phyloP scores from a whole-genome alignment of 1,284 basidiomycete species.

The Puccinia novopanici region DNA sequence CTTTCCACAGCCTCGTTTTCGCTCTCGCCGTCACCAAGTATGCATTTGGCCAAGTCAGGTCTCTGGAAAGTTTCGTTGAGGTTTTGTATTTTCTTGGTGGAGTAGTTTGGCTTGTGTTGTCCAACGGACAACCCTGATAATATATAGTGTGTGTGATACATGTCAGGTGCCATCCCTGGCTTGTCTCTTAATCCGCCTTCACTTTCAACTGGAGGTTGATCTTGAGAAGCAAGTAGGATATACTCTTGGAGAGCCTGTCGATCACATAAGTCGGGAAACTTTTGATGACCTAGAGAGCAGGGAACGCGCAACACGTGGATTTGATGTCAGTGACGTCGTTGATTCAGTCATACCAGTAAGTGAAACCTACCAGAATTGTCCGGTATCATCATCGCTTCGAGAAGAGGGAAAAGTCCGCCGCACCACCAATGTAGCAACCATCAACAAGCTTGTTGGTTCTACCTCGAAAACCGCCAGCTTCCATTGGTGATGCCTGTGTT shows the following conservation, averaged over 20 bases:
- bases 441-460: conserved; percentile 97
- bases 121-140: conserved; percentile 82
- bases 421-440: conserved; percentile 99
- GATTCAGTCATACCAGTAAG: background rate
- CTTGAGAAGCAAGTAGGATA: conserved; percentile 58
- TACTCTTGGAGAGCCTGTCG: conserved; percentile 57
- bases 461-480: conserved; percentile 88
- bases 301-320: background rate
- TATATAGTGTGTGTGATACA: conserved; percentile 89
- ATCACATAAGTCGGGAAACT: conserved; percentile 54
- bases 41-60: background rate
- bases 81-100: background rate
- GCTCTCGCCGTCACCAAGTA: background rate
- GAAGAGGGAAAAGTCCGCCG: conserved; percentile 78
- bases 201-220: conserved; percentile 11
- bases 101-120: conserved; percentile 65
- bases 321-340: background rate
- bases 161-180: conserved; percentile 64
- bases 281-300: background rate
- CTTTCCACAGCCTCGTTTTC: background rate
- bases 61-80: conserved; percentile 1
- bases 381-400: conserved; percentile 68
- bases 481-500: conserved; percentile 78
- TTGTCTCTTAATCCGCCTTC: conserved; percentile 43
- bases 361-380: conserved; percentile 37